These are phyloP conservation scores for Mercurialis annua DNA, from an alignment of 345 rosid species.

Conservation along the genomic window DNA sequence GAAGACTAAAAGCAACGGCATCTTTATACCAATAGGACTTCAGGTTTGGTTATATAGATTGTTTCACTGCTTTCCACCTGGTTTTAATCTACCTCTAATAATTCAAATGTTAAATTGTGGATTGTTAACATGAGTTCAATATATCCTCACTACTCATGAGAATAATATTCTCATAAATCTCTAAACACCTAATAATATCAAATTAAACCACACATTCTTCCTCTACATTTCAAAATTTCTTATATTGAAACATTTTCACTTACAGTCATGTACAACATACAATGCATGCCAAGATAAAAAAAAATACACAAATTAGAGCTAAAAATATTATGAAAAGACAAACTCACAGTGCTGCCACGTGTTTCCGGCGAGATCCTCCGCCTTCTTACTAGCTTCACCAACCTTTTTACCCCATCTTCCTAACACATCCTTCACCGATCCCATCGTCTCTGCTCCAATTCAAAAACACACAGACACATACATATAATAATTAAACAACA, in stretches of 20 bases:
- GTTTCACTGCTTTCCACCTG: too few species aligned
- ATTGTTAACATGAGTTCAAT: too few species aligned
- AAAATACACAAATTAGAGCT: neutral
- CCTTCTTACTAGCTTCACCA: constrained; percentile 31
- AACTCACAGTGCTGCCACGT: constrained; percentile 33
- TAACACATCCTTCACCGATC: constrained; percentile 22
- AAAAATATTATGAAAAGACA: neutral
- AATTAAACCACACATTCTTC: neutral
- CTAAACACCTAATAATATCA: neutral
- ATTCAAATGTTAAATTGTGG: too few species aligned
- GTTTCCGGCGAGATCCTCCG: constrained; percentile 33
- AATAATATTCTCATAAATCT: neutral
- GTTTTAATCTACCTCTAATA: too few species aligned
- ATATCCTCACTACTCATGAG: neutral
- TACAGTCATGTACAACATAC: neutral
- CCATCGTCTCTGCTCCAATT: constrained; percentile 45
- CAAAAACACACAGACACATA: neutral
- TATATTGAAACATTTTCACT: neutral
- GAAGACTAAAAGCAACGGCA: too few species aligned
- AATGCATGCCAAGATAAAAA: neutral
- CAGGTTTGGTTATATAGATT: too few species aligned
- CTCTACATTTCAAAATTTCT: too few species aligned
- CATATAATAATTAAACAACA: neutral
- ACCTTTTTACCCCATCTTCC: constrained; percentile 28
- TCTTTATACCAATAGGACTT: too few species aligned